Conservation (phyloP, 345 rosid species). For the Odontarrhena argentea region DNA sequence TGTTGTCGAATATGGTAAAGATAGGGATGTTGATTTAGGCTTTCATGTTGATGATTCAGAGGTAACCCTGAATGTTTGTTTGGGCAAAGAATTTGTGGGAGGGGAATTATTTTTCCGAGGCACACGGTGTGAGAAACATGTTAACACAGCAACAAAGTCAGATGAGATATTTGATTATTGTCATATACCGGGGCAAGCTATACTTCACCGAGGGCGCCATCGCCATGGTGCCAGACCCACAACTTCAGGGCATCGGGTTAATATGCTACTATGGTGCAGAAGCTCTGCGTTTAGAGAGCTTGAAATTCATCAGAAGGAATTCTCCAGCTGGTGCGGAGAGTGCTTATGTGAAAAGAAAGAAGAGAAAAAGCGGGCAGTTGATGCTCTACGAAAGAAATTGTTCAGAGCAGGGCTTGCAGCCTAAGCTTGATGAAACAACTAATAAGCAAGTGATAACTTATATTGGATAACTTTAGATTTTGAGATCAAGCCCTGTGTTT, state of each 20-base stretch:
- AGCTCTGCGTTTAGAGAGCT: slow-evolving; percentile 89
- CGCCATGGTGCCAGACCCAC: slow-evolving; percentile 99
- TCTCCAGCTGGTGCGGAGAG: slow-evolving; percentile 91
- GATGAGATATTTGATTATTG: slow-evolving; percentile 80
- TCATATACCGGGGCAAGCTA: slow-evolving; percentile 80
- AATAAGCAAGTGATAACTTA: slow-evolving; percentile 5
- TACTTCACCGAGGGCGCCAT: slow-evolving; percentile 94
- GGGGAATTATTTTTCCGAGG: slow-evolving; percentile 94
- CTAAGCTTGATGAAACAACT: slow-evolving; percentile 24
- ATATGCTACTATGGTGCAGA: slow-evolving; percentile 94
- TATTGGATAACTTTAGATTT: slow-evolving; percentile 28
- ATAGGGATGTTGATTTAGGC: slow-evolving; percentile 89
- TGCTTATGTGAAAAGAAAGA: slow-evolving; percentile 72
- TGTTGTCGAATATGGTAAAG: slow-evolving; percentile 89
- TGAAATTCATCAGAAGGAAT: slow-evolving; percentile 78
- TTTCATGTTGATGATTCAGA: slow-evolving; percentile 99
- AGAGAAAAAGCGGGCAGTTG: slow-evolving; percentile 57
- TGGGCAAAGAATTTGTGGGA: slow-evolving; percentile 89
- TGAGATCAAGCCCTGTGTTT: slow-evolving; percentile 29
- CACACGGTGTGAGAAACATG: slow-evolving; percentile 89
- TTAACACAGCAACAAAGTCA: slow-evolving; percentile 68
- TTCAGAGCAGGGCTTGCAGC: slow-evolving; percentile 50
- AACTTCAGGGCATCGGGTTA: slow-evolving; percentile 76
- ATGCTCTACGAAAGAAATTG: slow-evolving; percentile 55
- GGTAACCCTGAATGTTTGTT: slow-evolving; percentile 91